Conservation (phyloP, 225 moss, liverwort and hornwort species). For the Bryum argenteum region DNA sequence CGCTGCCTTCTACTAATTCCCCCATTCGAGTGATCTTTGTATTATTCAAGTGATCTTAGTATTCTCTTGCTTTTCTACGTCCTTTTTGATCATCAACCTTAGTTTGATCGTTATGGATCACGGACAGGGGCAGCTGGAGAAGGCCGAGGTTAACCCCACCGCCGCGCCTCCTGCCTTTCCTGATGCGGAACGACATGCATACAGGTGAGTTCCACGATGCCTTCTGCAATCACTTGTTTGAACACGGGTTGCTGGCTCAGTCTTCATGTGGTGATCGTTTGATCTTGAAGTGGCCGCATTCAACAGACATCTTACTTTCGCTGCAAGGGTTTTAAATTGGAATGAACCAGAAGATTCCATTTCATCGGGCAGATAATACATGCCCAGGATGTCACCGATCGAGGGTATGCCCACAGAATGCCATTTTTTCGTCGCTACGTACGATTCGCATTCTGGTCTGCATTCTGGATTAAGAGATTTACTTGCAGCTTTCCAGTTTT, state of each 20-base stretch:
- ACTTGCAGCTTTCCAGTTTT: too few species aligned
- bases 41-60: too few species aligned
- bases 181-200: conserved; percentile 6
- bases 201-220: background rate
- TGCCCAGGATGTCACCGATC: too few species aligned
- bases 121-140: conserved; percentile 31
- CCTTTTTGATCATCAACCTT: background rate
- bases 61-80: too few species aligned
- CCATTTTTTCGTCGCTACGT: too few species aligned
- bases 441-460: too few species aligned
- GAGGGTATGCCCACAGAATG: too few species aligned
- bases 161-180: background rate
- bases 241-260: background rate
- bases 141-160: background rate
- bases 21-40: too few species aligned
- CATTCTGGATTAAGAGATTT: too few species aligned
- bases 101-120: conserved; percentile 23
- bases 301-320: background rate
- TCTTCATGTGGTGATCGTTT: background rate
- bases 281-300: background rate
- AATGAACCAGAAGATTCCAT: too few species aligned
- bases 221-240: background rate
- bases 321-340: conserved; percentile 10
- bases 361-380: too few species aligned
- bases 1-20: too few species aligned